Conservation (phyloP, 768 basidiomycete genomes). For the Leccinum rimulosum region DNA sequence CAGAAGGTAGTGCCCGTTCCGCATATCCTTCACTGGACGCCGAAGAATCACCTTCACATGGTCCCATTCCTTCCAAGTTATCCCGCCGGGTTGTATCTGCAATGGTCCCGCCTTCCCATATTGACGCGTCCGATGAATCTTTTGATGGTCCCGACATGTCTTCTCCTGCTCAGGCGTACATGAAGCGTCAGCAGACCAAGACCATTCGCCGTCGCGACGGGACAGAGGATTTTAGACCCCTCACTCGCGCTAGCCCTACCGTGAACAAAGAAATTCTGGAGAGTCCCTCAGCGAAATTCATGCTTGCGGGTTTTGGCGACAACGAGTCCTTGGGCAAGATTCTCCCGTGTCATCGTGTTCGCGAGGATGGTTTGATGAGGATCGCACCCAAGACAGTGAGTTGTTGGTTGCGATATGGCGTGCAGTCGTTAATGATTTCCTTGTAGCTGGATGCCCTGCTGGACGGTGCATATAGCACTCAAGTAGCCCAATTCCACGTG, state of each 20-base stretch:
- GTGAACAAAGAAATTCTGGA: constrained; percentile 44
- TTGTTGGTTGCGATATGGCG: constrained; percentile 10
- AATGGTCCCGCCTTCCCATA: constrained; percentile 44
- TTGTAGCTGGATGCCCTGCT: constrained; percentile 73
- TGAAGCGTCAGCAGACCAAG: constrained; percentile 72
- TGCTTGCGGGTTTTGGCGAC: constrained; percentile 79
- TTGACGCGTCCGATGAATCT: constrained; percentile 49
- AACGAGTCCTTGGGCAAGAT: constrained; percentile 93
- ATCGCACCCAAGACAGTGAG: constrained; percentile 77
- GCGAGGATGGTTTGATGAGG: constrained; percentile 94
- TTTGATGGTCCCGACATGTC: constrained; percentile 66
- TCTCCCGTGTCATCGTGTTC: constrained; percentile 89
- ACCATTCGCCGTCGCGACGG: constrained; percentile 79
- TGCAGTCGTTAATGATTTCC: constrained; percentile 3
- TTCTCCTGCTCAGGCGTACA: constrained; percentile 79
- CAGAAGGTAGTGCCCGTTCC: constrained; percentile 39
- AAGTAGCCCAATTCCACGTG: constrained; percentile 69
- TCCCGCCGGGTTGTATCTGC: constrained; percentile 76
- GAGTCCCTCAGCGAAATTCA: constrained; percentile 55
- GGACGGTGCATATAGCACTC: constrained; percentile 64
- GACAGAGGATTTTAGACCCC: constrained; percentile 74
- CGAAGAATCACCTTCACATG: constrained; percentile 31
- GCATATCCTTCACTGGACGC: constrained; percentile 42
- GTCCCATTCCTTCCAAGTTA: constrained; percentile 24
- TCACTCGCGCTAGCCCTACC: constrained; percentile 63